phyloP scores from a whole-genome alignment of 768 basidiomycete genomes.

The Termitomyces sp. region DNA sequence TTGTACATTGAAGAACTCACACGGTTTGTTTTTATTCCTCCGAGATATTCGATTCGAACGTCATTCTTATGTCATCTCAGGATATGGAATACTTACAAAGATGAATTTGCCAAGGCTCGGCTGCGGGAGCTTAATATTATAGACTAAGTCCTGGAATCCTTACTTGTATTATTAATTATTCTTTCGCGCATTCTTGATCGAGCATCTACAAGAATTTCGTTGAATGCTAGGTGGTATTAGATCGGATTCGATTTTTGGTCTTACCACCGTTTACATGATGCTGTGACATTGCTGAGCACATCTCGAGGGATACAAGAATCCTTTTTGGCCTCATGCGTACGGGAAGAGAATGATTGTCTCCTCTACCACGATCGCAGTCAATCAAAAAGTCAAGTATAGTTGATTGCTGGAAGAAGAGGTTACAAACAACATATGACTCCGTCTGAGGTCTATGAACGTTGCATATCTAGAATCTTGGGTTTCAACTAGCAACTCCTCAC shows the following conservation, averaged over 20 bases:
- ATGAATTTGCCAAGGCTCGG: slow-evolving; percentile 83
- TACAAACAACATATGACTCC: too few relatives aligned
- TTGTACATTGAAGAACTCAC: slow-evolving; percentile 90
- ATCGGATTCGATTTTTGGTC: slow-evolving; percentile 5
- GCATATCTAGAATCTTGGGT: too few relatives aligned
- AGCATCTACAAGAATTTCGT: background rate
- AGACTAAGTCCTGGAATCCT: slow-evolving; percentile 35
- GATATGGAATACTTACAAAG: slow-evolving; percentile 96
- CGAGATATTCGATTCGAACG: background rate
- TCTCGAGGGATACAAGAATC: too few relatives aligned
- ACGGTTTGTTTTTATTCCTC: slow-evolving; percentile 44
- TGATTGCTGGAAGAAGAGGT: too few relatives aligned
- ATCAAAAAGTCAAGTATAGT: too few relatives aligned
- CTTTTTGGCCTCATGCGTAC: too few relatives aligned
- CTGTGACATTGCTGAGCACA: too few relatives aligned
- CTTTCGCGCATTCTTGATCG: background rate
- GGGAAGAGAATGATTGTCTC: too few relatives aligned
- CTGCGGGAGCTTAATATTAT: slow-evolving; percentile 74
- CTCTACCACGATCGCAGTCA: too few relatives aligned
- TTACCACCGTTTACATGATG: too few relatives aligned
- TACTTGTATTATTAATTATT: slow-evolving; percentile 6
- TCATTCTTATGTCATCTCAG: slow-evolving; percentile 30
- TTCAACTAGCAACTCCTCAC: too few relatives aligned
- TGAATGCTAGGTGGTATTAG: background rate
- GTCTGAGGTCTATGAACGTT: too few relatives aligned